phyloP scores from a whole-genome alignment of 306 rosid species.

The Castanea mollissima region DNA sequence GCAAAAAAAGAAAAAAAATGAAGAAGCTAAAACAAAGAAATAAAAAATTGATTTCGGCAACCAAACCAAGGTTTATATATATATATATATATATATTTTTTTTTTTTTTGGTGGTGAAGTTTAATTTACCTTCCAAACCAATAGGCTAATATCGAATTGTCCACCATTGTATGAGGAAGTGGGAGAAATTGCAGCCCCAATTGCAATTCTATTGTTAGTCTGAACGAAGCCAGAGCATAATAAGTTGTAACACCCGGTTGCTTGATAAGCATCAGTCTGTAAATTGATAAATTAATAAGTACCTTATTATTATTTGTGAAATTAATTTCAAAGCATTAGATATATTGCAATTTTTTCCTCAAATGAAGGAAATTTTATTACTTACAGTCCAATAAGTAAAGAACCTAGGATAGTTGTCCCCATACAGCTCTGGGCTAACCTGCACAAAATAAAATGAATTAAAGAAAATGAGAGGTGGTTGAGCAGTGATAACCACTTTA shows the following conservation, averaged over 20 bases:
- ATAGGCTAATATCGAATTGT: conserved; percentile 82
- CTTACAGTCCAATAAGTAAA: conserved; percentile 98
- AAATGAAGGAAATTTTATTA: conserved; percentile 20
- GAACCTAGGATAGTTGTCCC: conserved; percentile 88
- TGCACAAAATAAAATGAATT: conserved; percentile 48
- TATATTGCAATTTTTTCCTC: neutral
- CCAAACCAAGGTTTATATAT: too few relatives aligned
- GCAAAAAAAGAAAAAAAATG: too few relatives aligned
- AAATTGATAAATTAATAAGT: neutral
- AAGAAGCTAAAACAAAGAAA: too few relatives aligned
- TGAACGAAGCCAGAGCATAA: conserved; percentile 93
- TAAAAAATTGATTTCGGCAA: too few relatives aligned
- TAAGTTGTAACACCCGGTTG: conserved; percentile 93
- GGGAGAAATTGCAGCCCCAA: conserved; percentile 98
- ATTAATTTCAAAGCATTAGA: neutral
- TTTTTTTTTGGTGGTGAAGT: neutral
- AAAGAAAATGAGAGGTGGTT: conserved; percentile 39
- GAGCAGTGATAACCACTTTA: conserved; percentile 36
- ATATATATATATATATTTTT: neutral
- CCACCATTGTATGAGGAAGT: conserved; percentile 75
- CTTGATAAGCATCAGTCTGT: conserved; percentile 97
- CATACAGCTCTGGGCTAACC: conserved; percentile 97
- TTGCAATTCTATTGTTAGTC: conserved; percentile 78
- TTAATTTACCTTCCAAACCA: conserved; percentile 84
- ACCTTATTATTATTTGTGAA: neutral